phyloP scores from a whole-genome alignment of 73 alveolate species.

The Uronychia setigera region DNA sequence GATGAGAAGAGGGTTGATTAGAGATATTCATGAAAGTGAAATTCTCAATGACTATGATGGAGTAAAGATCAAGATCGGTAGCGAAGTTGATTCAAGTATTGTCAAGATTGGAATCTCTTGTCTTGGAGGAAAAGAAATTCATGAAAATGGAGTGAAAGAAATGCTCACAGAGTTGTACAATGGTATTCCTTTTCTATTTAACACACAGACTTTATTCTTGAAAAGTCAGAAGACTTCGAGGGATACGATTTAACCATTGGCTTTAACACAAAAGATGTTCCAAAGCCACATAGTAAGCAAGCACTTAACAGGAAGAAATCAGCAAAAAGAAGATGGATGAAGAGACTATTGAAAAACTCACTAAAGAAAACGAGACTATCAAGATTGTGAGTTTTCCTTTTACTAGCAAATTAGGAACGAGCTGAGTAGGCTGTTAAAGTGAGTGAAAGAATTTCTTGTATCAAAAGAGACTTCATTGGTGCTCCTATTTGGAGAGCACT shows the following conservation, averaged over 20 bases:
- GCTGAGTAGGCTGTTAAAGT: slow-evolving; percentile 37
- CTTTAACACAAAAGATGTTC: slow-evolving; percentile 27
- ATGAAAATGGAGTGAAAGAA: slow-evolving; percentile 28
- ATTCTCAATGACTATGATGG: no score
- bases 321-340: slow-evolving; percentile 47
- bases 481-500: slow-evolving; percentile 69
- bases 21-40: no score
- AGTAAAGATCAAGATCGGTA: no score
- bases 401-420: slow-evolving; percentile 12
- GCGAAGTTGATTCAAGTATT: no score
- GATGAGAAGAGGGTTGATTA: no score
- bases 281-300: slow-evolving; percentile 28
- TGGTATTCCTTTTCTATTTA: no score
- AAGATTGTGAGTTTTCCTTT: slow-evolving; percentile 6
- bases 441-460: slow-evolving; percentile 21
- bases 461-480: slow-evolving; percentile 63
- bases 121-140: slow-evolving; percentile 7
- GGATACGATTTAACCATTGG: slow-evolving; percentile 46
- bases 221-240: slow-evolving; percentile 5
- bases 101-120: no score
- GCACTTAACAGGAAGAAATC: neutral
- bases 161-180: slow-evolving; percentile 35
- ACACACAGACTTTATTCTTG: neutral
- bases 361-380: slow-evolving; percentile 47
- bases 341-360: slow-evolving; percentile 22